Conservation (phyloP, 2,329 filamentous ascomycete species). For the Paecilomyces variotii region DNA sequence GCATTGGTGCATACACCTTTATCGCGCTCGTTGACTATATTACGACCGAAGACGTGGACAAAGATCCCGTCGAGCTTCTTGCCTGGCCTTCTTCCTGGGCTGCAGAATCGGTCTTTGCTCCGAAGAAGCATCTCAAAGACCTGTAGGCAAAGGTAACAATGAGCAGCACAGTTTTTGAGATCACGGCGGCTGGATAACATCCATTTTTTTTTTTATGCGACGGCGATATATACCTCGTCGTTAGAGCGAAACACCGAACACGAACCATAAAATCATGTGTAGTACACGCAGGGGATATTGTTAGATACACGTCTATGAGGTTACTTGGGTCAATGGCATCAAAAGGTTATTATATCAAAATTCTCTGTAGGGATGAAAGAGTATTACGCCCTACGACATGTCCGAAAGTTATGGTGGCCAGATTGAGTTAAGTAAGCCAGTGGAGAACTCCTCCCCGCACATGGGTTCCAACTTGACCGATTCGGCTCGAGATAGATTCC, state of each 20-base stretch:
- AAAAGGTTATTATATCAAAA: neutral
- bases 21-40: constrained; percentile 32
- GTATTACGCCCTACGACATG: neutral
- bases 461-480: neutral
- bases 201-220: neutral
- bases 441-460: neutral
- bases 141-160: neutral
- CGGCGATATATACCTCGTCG: neutral
- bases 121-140: neutral
- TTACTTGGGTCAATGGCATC: neutral
- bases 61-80: constrained; percentile 18
- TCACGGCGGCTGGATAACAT: neutral
- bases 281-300: neutral
- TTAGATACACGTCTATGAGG: neutral
- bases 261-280: neutral
- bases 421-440: neutral
- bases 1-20: constrained; percentile 34
- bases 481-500: neutral
- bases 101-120: neutral
- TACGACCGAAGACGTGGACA: constrained; percentile 23
- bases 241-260: neutral
- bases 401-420: neutral
- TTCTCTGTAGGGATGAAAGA: neutral
- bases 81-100: constrained; percentile 25
- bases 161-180: neutral